A percentile compares a stretch with the other conserved stretches of the same genome.
These are phyloP conservation scores for Hordeum pubiflorum DNA, from an alignment of 202 grass and related monocot genomes.

Conservation along the genomic window DNA sequence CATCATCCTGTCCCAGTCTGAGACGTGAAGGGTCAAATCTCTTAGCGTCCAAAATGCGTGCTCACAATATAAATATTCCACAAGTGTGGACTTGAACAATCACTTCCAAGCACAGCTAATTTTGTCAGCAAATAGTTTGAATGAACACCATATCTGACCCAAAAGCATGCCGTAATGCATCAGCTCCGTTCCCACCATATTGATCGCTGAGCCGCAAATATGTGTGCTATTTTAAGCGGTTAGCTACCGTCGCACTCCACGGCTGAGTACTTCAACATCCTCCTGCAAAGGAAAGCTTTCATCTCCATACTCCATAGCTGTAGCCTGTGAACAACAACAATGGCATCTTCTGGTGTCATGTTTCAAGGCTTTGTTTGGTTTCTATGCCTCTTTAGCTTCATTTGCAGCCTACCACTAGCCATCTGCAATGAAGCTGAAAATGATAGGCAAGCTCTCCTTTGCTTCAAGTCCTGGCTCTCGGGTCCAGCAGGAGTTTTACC, in stretches of 20 bases:
- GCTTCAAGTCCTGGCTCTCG: neutral
- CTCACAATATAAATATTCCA: neutral
- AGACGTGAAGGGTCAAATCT: neutral
- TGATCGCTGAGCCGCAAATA: neutral
- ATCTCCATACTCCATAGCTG: neutral
- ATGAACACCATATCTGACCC: neutral
- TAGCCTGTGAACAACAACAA: neutral
- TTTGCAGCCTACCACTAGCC: neutral
- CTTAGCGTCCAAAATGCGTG: neutral
- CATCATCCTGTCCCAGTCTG: neutral
- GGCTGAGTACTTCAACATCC: neutral
- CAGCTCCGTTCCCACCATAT: neutral
- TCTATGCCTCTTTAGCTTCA: neutral
- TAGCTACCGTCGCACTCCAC: neutral
- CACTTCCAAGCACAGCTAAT: neutral
- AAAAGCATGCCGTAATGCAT: neutral
- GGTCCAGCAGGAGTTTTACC: constrained; percentile 1
- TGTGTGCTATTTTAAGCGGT: neutral
- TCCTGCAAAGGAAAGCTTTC: neutral
- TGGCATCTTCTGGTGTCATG: neutral
- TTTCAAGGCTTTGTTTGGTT: neutral
- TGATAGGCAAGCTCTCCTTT: neutral
- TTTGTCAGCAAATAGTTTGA: neutral
- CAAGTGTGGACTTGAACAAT: neutral
- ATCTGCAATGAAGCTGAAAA: neutral